Evolutionary conservation across 2,329 filamentous ascomycete genomes (phyloP), one percentile per base, ranked within the genome.

Genomic region (Elsinoe arachidis): DNA sequence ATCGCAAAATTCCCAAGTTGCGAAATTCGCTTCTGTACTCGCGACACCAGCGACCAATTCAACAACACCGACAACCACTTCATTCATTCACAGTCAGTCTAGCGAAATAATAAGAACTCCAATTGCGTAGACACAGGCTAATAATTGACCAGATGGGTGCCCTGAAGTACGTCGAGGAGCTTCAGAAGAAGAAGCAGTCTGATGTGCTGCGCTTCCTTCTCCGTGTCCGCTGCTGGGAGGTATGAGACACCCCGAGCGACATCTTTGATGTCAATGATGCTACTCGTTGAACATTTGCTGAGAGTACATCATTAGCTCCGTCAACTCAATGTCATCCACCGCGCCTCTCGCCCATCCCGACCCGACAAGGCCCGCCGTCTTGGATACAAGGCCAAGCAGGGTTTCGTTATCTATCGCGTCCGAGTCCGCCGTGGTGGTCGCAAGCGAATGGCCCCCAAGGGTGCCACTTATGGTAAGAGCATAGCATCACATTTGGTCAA

Each of bases 101-200:
- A n/a, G 26, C n/a, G 15, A 39, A 15, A 44, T 30, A n/a, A 38
- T 19, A 10, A 34, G 14, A 3, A 14, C 33, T n/a, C 11, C 15
- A 14, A 9, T 35, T 12, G 4, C 30, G 2, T 30, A 30, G 26
- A 30, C 14, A 43, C 39, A 9, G 33, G 37, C 53, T 55, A 35
- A 55, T 38, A 55, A 39, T 44, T 44, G 21, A 47, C 59, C 63
- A 92, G 85, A 96, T 96, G 93, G 93, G 93, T 88, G 92, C 92
- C 83, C 90, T 96, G 80, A 99, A 99, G 83, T 99, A 96, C 84
- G 90, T 99, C 81, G 95, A 99, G 86, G 93, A 99, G 86, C 88
- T 99, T 83, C 90, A 96, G 80, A 97, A 99, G 90, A 96, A 96
- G 90, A 99, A 99, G 90, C 93, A 99, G 87, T 96, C 90, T 78